These are phyloP conservation scores for Apiosordaria backusii DNA, from an alignment of 495 filamentous ascomycete genomes.

Conservation along the genomic window DNA sequence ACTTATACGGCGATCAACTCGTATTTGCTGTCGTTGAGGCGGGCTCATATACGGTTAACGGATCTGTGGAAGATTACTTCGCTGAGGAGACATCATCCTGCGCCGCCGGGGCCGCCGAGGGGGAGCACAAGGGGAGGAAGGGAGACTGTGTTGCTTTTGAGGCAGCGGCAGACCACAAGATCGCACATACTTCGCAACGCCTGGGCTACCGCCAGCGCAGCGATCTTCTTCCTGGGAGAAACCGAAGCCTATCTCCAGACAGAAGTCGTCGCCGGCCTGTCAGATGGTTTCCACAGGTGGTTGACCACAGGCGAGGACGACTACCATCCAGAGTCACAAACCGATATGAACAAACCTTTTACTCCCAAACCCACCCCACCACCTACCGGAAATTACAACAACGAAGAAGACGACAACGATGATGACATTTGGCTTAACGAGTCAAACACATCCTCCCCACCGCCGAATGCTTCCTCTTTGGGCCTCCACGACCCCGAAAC, in stretches of 20 bases:
- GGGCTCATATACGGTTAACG: constrained; percentile 75
- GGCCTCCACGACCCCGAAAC: constrained; percentile 70
- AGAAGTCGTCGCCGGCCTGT: constrained; percentile 78
- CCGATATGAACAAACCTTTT: not conserved
- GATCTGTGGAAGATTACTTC: constrained; percentile 79
- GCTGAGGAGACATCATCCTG: constrained; percentile 70
- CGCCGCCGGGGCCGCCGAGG: constrained; percentile 60
- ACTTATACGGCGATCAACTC: constrained; percentile 79
- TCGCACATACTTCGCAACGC: constrained; percentile 65
- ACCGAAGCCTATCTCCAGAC: constrained; percentile 83
- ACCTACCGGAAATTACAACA: not conserved
- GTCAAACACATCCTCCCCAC: constrained; percentile 2
- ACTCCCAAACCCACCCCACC: not conserved
- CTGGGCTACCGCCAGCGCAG: constrained; percentile 82
- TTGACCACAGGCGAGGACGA: constrained; percentile 36
- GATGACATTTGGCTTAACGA: constrained; percentile 28
- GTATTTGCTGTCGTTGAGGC: constrained; percentile 78
- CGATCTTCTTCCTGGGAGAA: constrained; percentile 83
- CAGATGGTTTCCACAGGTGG: constrained; percentile 59
- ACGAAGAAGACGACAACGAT: constrained; percentile 7
- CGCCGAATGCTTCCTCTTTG: constrained; percentile 6
- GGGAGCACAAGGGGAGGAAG: constrained; percentile 57
- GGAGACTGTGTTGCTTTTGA: constrained; percentile 51
- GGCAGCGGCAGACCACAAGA: constrained; percentile 57
- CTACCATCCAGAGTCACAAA: constrained; percentile 4